These are phyloP conservation scores for Fusarium dlaminii DNA, from an alignment of 2,329 filamentous ascomycete genomes.

Conservation along the genomic window DNA sequence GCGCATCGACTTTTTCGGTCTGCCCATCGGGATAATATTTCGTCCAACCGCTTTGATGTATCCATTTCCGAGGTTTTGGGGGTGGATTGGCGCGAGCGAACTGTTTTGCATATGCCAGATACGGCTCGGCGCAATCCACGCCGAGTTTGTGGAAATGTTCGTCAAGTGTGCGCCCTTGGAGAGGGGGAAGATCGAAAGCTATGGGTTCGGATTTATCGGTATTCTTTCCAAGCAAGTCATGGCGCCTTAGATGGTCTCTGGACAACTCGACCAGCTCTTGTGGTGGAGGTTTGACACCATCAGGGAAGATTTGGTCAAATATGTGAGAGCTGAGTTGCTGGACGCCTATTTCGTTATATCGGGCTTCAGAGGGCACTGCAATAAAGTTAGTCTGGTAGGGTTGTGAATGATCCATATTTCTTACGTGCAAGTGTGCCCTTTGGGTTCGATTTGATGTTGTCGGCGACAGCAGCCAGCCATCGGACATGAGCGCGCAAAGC, in stretches of 20 bases:
- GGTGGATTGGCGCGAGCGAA: conserved; percentile 73
- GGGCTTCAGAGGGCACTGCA: conserved; percentile 64
- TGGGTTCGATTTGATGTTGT: conserved; percentile 28
- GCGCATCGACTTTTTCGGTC: conserved; percentile 75
- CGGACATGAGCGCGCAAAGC: conserved; percentile 51
- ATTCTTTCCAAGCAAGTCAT: conserved; percentile 91
- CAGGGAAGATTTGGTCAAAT: conserved; percentile 82
- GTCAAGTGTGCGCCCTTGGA: conserved; percentile 85
- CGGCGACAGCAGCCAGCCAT: conserved; percentile 55
- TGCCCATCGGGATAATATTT: conserved; percentile 83
- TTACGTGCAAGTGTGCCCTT: conserved; percentile 53
- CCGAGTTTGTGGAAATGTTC: conserved; percentile 95
- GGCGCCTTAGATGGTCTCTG: conserved; percentile 81
- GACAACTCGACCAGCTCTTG: conserved; percentile 81
- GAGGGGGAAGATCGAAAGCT: conserved; percentile 82
- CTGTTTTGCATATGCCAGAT: conserved; percentile 76
- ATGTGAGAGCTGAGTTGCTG: conserved; percentile 90
- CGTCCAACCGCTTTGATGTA: conserved; percentile 86
- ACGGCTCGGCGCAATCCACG: conserved; percentile 86
- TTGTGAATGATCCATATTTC: conserved; percentile 25
- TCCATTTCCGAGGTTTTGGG: conserved; percentile 75
- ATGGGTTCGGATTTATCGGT: conserved; percentile 80
- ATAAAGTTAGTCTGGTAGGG: neutral
- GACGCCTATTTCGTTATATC: conserved; percentile 92
- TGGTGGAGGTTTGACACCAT: conserved; percentile 64